A percentile compares a stretch with the other conserved stretches of the same genome.
Evolutionary conservation across 768 basidiomycete genomes (phyloP).

Genomic region (Mrakia gelida): DNA sequence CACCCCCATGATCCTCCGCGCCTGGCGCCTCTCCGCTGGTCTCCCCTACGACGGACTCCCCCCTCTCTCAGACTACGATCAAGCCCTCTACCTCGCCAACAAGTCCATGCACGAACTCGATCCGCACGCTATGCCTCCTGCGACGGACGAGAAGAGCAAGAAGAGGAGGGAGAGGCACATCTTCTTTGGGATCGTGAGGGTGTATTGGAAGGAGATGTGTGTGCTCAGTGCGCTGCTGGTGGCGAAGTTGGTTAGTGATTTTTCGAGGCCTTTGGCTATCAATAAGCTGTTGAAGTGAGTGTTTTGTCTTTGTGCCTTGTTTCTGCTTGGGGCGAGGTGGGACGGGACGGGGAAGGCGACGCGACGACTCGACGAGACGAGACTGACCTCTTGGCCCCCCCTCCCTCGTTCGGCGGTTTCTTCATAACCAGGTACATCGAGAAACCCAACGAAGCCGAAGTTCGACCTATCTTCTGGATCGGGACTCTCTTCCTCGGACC

Average conservation of each 20-base stretch:
- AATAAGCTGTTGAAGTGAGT: conserved; percentile 16
- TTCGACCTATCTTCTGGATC: conserved; percentile 59
- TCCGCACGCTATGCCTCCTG: conserved; percentile 40
- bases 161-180: conserved; percentile 48
- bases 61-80: conserved; percentile 50
- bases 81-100: conserved; percentile 41
- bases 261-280: conserved; percentile 33
- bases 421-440: conserved; percentile 50
- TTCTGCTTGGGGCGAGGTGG: neutral
- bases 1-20: conserved; percentile 40
- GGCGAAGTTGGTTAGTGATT: conserved; percentile 41
- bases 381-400: neutral
- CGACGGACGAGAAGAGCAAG: conserved; percentile 37
- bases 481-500: conserved; percentile 56
- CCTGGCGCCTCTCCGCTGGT: conserved; percentile 34
- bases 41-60: conserved; percentile 48
- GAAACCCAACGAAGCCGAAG: conserved; percentile 50
- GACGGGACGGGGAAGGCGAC: too few species aligned
- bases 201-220: conserved; percentile 38
- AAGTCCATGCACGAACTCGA: conserved; percentile 45
- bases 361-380: neutral
- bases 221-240: conserved; percentile 33
- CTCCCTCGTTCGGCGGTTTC: neutral
- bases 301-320: neutral
- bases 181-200: conserved; percentile 50